These are phyloP conservation scores for Suhomyces wounanorum DNA, from an alignment of 1,139 yeast species.

Conservation along the genomic window DNA sequence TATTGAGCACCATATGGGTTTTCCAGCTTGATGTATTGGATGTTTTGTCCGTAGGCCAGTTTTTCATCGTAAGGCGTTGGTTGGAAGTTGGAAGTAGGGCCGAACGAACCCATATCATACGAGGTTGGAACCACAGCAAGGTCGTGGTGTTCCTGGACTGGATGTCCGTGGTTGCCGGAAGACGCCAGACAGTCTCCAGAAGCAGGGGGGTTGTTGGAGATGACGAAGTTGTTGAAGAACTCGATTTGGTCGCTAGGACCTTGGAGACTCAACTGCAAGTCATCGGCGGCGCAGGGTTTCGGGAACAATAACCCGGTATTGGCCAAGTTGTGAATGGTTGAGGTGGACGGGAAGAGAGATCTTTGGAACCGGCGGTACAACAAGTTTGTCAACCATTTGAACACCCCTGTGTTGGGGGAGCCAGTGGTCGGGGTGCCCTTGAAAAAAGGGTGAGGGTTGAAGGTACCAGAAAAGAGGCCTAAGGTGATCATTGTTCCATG, in stretches of 20 bases:
- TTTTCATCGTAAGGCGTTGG: conserved; percentile 2
- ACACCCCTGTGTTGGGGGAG: conserved; percentile 13
- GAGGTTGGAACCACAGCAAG: not conserved
- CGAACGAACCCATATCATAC: not conserved
- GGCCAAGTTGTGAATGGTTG: conserved; percentile 14
- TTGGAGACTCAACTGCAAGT: conserved; percentile 17
- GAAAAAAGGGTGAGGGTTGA: not conserved
- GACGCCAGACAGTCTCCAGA: not conserved
- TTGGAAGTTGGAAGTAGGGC: not conserved
- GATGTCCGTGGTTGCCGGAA: not conserved
- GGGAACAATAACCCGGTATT: conserved; percentile 14
- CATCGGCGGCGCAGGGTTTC: conserved; percentile 21
- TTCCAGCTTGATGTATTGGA: conserved; percentile 7
- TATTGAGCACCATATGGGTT: not conserved
- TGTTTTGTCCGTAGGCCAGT: conserved; percentile 1
- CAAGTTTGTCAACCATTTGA: conserved; percentile 18
- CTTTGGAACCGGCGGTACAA: conserved; percentile 12
- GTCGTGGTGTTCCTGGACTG: not conserved
- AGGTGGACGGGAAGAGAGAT: conserved; percentile 14
- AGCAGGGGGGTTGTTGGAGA: conserved; percentile 9
- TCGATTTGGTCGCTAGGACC: conserved; percentile 21
- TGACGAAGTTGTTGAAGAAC: conserved; percentile 16
- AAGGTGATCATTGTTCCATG: conserved; percentile 10
- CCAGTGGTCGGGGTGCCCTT: not conserved
- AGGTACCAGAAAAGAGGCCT: conserved; percentile 11